Evolutionary conservation across 225 moss, liverwort and hornwort genomes (phyloP), one percentile per base, ranked within the genome.

Genomic region (Pseudoscleropodium purum): DNA sequence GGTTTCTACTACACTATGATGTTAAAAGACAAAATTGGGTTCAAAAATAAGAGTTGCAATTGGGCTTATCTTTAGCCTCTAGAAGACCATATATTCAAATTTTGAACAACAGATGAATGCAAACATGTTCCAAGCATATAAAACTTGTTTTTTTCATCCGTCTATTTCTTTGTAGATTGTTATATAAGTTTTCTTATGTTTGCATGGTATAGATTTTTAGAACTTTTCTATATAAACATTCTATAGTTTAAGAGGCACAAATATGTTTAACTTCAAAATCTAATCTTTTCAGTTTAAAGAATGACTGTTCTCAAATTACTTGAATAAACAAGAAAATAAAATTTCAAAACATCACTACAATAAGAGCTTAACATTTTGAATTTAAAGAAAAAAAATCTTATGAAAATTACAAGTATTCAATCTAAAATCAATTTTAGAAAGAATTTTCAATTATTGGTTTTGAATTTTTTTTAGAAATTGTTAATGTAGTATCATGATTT

Each of bases 21-120:
- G 43, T 15, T 3, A 6, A 0, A 29, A 43, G 17, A 18, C 6
- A 45, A 29, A 41, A 41, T 72, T 43, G 5, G 16, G 4, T 26
- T 25, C 3, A 72, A 41, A 41, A 72, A 11, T 15, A 41, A 15
- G 8, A 72, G 1, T 3, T 16, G 20, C 4, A 39, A 72, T 41
- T 26, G 26, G 9, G 1, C 5, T 39, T 39, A 70, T 21, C 7
- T 2, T 39, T 13, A 8, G 39, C 8, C 7, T 21, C 2, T 70
- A 8, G 4, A n/a, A 2, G 39, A 39, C 13, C 1, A 24, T 0
- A 69, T 0, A 1, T 1, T 70, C 39, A 69, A 69, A 69, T n/a
- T 12, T 69, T 24, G 13, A 23, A 24, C 24, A 69, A 39, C 0
- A 0, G 0, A 70, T 39, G 7, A 70, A 70, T 72, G 15, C 26